Evolutionary conservation across 2,329 filamentous ascomycete species (phyloP).

Genomic region (Scleromitrula shiraiana): DNA sequence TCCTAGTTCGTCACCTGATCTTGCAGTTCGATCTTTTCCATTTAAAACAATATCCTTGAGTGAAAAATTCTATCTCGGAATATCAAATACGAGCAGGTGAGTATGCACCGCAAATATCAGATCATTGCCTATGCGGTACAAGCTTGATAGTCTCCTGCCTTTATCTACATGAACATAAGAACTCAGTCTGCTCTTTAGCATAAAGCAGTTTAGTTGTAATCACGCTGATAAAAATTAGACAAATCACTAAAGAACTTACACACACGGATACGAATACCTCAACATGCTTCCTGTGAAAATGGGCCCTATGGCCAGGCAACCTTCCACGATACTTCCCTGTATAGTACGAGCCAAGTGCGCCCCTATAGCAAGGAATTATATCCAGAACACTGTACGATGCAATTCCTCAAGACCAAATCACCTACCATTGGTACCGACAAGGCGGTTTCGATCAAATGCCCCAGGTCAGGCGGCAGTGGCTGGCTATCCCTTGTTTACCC

Average conservation of each 20-base stretch:
- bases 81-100: slow-evolving; percentile 4
- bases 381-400: background rate
- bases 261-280: background rate
- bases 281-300: background rate
- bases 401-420: background rate
- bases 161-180: background rate
- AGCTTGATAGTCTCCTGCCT: background rate
- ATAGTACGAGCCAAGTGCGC: background rate
- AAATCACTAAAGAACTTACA: background rate
- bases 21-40: background rate
- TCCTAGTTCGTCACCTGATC: slow-evolving; percentile 9
- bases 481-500: background rate
- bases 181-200: background rate
- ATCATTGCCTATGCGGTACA: slow-evolving; percentile 4
- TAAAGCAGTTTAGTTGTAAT: background rate
- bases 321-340: background rate
- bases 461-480: slow-evolving; percentile 7
- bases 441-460: slow-evolving; percentile 8
- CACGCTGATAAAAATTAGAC: background rate
- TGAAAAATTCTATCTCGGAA: slow-evolving; percentile 1
- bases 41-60: background rate
- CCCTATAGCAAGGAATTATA: background rate
- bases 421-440: slow-evolving; percentile 2
- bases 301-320: background rate
- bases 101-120: background rate